A percentile compares a stretch with the other conserved stretches of the same genome.
Evolutionary conservation across 257 asterid species (phyloP).

Genomic region (Scutellaria minor): DNA sequence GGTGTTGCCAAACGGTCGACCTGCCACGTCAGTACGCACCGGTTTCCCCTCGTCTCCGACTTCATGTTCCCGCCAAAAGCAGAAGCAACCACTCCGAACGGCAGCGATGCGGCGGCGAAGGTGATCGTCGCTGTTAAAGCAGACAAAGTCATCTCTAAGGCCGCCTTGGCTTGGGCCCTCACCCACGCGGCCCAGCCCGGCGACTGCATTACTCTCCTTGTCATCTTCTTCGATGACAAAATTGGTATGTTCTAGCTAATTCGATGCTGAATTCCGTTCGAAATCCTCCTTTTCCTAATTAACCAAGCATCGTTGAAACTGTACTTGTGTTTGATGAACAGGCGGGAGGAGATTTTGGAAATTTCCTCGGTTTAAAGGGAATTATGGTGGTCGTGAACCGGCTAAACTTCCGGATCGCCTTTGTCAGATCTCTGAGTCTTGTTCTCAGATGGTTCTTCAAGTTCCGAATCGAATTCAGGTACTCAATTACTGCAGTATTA

Average conservation of each 20-base stretch:
- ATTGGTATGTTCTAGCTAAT: not conserved
- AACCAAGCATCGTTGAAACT: not conserved
- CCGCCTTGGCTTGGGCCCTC: slow-evolving; percentile 83
- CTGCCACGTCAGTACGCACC: too few species aligned
- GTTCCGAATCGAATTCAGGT: slow-evolving; percentile 67
- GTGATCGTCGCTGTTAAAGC: slow-evolving; percentile 88
- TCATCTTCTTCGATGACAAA: slow-evolving; percentile 50
- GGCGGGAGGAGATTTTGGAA: slow-evolving; percentile 74
- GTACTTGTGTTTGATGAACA: slow-evolving; percentile 28
- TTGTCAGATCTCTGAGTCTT: slow-evolving; percentile 69
- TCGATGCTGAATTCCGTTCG: not conserved
- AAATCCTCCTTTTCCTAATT: not conserved
- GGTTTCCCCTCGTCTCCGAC: not conserved
- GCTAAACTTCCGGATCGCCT: slow-evolving; percentile 58
- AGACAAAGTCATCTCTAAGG: slow-evolving; percentile 64
- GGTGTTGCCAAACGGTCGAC: too few species aligned
- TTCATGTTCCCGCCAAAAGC: slow-evolving; percentile 61
- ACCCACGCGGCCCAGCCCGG: slow-evolving; percentile 77
- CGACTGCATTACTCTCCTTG: slow-evolving; percentile 75
- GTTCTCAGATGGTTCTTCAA: slow-evolving; percentile 90
- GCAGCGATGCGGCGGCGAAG: slow-evolving; percentile 44
- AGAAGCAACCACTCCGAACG: slow-evolving; percentile 31
- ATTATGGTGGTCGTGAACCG: slow-evolving; percentile 42
- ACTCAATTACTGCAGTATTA: not conserved
- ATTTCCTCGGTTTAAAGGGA: slow-evolving; percentile 60